These are phyloP conservation scores for Trichoderma endophyticum DNA, from an alignment of 2,329 filamentous ascomycete genomes.

Conservation along the genomic window DNA sequence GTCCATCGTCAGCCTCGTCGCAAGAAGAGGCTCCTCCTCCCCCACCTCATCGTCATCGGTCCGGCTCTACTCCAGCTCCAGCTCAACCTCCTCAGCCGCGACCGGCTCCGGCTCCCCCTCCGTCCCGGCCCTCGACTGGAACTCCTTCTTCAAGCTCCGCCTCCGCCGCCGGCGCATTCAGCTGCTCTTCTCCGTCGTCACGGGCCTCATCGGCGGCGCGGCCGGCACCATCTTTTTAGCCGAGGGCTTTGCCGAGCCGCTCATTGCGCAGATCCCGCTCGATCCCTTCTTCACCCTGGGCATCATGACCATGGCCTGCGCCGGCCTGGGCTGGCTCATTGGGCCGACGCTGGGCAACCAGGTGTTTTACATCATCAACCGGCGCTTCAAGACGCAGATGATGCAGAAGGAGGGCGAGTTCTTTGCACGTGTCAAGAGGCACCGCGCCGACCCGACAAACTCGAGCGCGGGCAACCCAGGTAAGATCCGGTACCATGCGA, in stretches of 20 bases:
- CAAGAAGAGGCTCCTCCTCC: not conserved
- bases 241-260: slow-evolving; percentile 66
- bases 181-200: slow-evolving; percentile 69
- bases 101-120: slow-evolving; percentile 8
- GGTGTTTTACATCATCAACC: slow-evolving; percentile 74
- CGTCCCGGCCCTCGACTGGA: slow-evolving; percentile 64
- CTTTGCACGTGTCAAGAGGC: slow-evolving; percentile 85
- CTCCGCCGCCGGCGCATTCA: slow-evolving; percentile 81
- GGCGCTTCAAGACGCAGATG: slow-evolving; percentile 69
- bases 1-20: slow-evolving; percentile 15
- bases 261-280: slow-evolving; percentile 70
- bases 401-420: slow-evolving; percentile 90
- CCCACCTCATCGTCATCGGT: not conserved
- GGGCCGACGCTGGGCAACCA: slow-evolving; percentile 80
- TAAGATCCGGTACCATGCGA: slow-evolving; percentile 29
- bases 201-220: slow-evolving; percentile 59
- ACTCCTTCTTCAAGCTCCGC: slow-evolving; percentile 88
- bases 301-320: slow-evolving; percentile 70
- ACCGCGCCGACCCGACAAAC: slow-evolving; percentile 84
- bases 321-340: slow-evolving; percentile 81
- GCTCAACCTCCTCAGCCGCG: not conserved
- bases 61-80: not conserved
- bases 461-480: slow-evolving; percentile 86
- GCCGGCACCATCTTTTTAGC: slow-evolving; percentile 65
- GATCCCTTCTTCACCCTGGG: slow-evolving; percentile 87